These are phyloP conservation scores for Corymbia maculata DNA, from an alignment of 345 rosid species.

Conservation along the genomic window DNA sequence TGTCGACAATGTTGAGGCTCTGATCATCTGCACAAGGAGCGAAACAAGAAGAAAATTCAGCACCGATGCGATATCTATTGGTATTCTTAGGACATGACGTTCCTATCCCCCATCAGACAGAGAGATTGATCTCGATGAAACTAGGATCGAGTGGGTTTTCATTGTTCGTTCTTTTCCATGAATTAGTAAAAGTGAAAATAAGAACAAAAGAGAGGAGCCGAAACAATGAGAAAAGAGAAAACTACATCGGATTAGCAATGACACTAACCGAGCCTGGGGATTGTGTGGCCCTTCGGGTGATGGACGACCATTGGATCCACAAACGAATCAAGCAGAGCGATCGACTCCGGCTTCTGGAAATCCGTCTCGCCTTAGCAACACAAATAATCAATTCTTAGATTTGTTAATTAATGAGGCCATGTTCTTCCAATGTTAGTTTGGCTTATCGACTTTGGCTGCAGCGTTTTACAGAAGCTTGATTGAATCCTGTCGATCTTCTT, in stretches of 20 bases:
- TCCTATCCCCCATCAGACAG: neutral
- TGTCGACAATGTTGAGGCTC: neutral
- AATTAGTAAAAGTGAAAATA: neutral
- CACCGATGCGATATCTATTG: neutral
- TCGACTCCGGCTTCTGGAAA: neutral
- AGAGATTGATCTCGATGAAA: neutral
- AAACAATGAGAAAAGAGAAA: neutral
- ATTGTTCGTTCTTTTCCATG: neutral
- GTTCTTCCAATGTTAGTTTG: neutral
- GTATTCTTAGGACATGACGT: neutral
- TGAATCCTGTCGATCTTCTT: neutral
- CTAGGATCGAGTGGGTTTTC: neutral
- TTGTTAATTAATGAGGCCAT: neutral
- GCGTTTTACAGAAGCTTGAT: neutral
- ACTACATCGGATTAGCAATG: too few relatives aligned
- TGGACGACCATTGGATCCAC: neutral
- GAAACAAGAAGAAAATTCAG: neutral
- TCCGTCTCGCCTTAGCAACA: neutral
- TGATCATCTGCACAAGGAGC: neutral
- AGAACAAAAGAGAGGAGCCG: too few relatives aligned
- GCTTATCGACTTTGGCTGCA: too few relatives aligned
- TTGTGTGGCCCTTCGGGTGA: neutral
- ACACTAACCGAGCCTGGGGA: neutral
- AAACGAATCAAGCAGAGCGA: neutral
- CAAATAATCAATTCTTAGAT: neutral